Evolutionary conservation across 768 basidiomycete species (phyloP).

Genomic region (Pleurotus tuoliensis): DNA sequence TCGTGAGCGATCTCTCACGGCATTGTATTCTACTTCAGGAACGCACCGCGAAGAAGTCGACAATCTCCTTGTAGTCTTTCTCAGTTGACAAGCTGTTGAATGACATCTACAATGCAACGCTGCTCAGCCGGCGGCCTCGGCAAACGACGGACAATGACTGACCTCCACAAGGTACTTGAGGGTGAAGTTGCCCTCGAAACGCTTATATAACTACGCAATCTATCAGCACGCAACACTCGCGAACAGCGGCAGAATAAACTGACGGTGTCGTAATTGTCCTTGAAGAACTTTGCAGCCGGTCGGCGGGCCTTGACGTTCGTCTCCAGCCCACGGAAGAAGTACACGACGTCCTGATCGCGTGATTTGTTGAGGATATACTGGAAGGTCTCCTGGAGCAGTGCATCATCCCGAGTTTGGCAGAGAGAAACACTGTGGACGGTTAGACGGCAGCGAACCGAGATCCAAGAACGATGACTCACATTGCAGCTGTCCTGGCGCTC

Average conservation of each 20-base stretch:
- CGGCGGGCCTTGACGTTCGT: slow-evolving; percentile 54
- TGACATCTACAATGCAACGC: slow-evolving; percentile 21
- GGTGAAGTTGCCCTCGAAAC: slow-evolving; percentile 68
- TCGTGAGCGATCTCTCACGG: slow-evolving; percentile 6
- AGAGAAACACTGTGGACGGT: slow-evolving; percentile 51
- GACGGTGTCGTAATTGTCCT: slow-evolving; percentile 64
- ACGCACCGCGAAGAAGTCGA: slow-evolving; percentile 73
- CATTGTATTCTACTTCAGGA: not conserved
- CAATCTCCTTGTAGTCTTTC: slow-evolving; percentile 58
- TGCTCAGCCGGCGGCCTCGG: not conserved
- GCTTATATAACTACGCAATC: slow-evolving; percentile 49
- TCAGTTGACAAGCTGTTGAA: slow-evolving; percentile 55
- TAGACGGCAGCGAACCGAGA: slow-evolving; percentile 1
- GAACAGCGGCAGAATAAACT: slow-evolving; percentile 17
- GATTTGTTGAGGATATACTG: slow-evolving; percentile 51
- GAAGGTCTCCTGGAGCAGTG: slow-evolving; percentile 60
- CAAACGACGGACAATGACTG: not conserved
- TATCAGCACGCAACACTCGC: not conserved
- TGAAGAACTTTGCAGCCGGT: slow-evolving; percentile 56
- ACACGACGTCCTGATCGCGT: slow-evolving; percentile 58
- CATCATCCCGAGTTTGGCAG: slow-evolving; percentile 52
- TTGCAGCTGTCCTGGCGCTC: slow-evolving; percentile 64
- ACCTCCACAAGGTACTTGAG: slow-evolving; percentile 53
- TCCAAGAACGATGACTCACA: slow-evolving; percentile 37
- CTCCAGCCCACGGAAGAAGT: slow-evolving; percentile 59